phyloP scores from a whole-genome alignment of 495 filamentous ascomycete genomes.

The Penicillium ochrochloron region DNA sequence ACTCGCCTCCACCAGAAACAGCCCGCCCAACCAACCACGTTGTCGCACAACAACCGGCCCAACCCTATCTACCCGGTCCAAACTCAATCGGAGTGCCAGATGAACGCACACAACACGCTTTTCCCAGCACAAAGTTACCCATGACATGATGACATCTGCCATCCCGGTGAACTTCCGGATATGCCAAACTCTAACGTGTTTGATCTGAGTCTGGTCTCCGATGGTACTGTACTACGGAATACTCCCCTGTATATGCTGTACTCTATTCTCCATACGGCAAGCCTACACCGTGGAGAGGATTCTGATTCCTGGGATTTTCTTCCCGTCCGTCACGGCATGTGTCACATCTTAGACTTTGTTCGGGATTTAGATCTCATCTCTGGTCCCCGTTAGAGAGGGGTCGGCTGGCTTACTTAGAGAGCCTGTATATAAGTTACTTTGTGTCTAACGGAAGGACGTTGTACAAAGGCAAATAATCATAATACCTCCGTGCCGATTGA shows the following conservation, averaged over 20 bases:
- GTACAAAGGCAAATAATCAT: neutral
- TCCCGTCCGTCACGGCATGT: neutral
- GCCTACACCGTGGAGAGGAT: neutral
- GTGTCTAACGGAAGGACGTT: neutral
- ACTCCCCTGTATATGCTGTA: neutral
- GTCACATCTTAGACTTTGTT: constrained; percentile 6
- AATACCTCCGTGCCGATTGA: neutral
- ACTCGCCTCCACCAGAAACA: neutral
- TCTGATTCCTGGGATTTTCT: neutral
- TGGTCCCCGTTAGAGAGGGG: neutral
- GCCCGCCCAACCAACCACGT: constrained; percentile 19
- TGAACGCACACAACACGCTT: constrained; percentile 2
- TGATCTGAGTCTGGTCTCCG: constrained; percentile 1
- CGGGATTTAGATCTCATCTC: neutral
- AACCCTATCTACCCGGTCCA: constrained; percentile 38
- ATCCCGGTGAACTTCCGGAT: constrained; percentile 2
- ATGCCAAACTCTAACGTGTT: neutral
- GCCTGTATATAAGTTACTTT: neutral
- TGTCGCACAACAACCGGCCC: constrained; percentile 15
- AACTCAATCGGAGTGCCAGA: constrained; percentile 31
- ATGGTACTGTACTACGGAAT: neutral
- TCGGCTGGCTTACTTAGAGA: too few relatives aligned
- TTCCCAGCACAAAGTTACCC: constrained; percentile 16
- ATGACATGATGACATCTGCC: constrained; percentile 5
- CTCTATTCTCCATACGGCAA: neutral